Evolutionary conservation across 1,284 basidiomycete species (phyloP).

Genomic region (Austroboletus rostrupii): DNA sequence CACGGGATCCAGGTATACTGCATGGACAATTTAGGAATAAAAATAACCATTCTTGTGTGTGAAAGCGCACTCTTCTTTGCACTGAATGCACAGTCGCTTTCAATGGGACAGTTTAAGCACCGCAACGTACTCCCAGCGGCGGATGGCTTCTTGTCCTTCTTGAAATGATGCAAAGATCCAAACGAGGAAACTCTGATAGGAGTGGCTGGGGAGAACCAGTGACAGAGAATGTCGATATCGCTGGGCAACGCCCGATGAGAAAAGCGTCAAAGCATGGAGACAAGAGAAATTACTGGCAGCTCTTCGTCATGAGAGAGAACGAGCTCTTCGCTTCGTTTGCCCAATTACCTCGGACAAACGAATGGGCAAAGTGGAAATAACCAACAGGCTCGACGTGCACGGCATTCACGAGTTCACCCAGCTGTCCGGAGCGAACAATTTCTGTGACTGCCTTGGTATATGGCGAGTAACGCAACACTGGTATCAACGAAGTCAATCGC

Average conservation of each 20-base stretch:
- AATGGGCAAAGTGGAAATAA: conserved; percentile 82
- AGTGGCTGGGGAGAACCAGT: conserved; percentile 64
- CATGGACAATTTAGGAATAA: background rate
- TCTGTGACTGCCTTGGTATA: conserved; percentile 70
- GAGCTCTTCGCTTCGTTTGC: conserved; percentile 61
- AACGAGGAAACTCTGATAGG: conserved; percentile 77
- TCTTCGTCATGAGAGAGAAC: conserved; percentile 84
- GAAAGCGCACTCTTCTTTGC: conserved; percentile 70
- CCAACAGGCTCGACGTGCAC: conserved; percentile 78
- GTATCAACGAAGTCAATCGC: conserved; percentile 1
- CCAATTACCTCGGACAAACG: conserved; percentile 83
- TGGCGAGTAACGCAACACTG: conserved; percentile 82
- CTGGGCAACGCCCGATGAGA: conserved; percentile 35
- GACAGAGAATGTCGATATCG: conserved; percentile 79
- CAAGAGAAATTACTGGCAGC: conserved; percentile 65
- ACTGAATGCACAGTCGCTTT: conserved; percentile 75
- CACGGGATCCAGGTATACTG: conserved; percentile 72
- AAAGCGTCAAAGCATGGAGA: background rate
- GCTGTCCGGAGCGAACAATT: conserved; percentile 62
- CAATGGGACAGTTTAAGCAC: conserved; percentile 71
- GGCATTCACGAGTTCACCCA: conserved; percentile 77
- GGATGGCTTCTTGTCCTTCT: conserved; percentile 63
- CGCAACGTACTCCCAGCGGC: conserved; percentile 62
- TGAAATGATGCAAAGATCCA: conserved; percentile 79
- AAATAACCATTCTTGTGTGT: conserved; percentile 6